Evolutionary conservation across 169 alveolate species (phyloP).

Genomic region (Plasmodium billcollinsi): DNA sequence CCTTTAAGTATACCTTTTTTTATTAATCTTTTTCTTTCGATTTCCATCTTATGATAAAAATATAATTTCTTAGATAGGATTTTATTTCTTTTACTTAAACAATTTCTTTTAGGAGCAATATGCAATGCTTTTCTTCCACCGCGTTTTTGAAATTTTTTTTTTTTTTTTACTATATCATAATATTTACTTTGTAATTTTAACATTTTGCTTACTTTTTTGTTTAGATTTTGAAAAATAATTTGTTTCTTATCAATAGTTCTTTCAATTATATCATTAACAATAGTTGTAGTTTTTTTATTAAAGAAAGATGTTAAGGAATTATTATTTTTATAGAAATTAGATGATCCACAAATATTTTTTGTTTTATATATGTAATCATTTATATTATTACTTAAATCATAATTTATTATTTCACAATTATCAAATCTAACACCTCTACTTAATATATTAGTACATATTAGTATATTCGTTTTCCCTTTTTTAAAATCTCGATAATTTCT

Average conservation of each 20-base stretch:
- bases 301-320: conserved; percentile 65
- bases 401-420: conserved; percentile 59
- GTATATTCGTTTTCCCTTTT: conserved; percentile 38
- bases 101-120: conserved; percentile 72
- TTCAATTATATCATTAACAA: conserved; percentile 72
- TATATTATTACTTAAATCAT: conserved; percentile 71
- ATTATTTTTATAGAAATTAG: conserved; percentile 6
- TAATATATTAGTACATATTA: conserved; percentile 70
- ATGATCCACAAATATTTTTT: conserved; percentile 12
- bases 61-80: conserved; percentile 69
- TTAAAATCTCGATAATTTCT: conserved; percentile 56
- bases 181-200: conserved; percentile 52
- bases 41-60: conserved; percentile 73
- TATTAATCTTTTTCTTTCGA: conserved; percentile 65
- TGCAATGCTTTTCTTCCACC: conserved; percentile 76
- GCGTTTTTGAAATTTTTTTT: conserved; percentile 42
- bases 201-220: conserved; percentile 74
- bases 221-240: conserved; percentile 69
- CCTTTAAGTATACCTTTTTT: conserved; percentile 71
- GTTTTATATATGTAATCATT: conserved; percentile 74
- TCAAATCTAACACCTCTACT: conserved; percentile 73
- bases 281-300: conserved; percentile 41
- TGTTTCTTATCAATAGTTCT: conserved; percentile 65
- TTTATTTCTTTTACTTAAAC: conserved; percentile 73
- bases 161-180: conserved; percentile 72